These are phyloP conservation scores for Aspergillus ochraceus DNA, from an alignment of 2,329 filamentous ascomycete species.

Conservation along the genomic window DNA sequence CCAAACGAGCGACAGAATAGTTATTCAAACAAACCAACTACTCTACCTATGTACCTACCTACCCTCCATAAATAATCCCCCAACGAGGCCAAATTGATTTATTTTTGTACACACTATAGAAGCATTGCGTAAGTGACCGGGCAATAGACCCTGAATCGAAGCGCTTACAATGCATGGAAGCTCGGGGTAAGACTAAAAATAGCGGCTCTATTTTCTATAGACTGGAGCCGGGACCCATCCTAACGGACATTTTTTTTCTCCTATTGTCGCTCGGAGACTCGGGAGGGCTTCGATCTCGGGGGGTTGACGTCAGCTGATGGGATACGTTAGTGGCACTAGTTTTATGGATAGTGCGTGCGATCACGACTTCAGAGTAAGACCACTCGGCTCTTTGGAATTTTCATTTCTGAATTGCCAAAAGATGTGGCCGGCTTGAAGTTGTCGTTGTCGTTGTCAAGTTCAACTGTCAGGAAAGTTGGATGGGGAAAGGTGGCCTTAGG, in stretches of 20 bases:
- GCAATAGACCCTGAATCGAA: background rate
- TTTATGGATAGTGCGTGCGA: background rate
- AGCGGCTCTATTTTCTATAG: background rate
- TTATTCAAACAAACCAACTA: no score
- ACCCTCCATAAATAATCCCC: no score
- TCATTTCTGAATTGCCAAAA: no score
- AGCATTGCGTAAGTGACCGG: background rate
- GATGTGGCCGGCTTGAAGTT: no score
- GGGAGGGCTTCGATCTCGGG: background rate
- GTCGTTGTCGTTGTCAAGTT: no score
- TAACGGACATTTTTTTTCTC: background rate
- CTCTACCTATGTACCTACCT: no score
- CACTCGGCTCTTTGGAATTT: background rate
- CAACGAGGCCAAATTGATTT: no score
- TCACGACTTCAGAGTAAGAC: background rate
- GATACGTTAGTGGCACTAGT: background rate
- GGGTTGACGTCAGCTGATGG: background rate
- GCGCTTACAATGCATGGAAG: background rate
- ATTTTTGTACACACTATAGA: background rate
- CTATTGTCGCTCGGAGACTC: background rate
- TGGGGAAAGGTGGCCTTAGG: background rate
- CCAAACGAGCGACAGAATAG: no score
- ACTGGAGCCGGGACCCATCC: background rate
- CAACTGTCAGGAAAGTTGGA: no score
- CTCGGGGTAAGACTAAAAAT: background rate